Evolutionary conservation across 2,329 filamentous ascomycete genomes (phyloP).

Genomic region (Leptographium radiaticola): DNA sequence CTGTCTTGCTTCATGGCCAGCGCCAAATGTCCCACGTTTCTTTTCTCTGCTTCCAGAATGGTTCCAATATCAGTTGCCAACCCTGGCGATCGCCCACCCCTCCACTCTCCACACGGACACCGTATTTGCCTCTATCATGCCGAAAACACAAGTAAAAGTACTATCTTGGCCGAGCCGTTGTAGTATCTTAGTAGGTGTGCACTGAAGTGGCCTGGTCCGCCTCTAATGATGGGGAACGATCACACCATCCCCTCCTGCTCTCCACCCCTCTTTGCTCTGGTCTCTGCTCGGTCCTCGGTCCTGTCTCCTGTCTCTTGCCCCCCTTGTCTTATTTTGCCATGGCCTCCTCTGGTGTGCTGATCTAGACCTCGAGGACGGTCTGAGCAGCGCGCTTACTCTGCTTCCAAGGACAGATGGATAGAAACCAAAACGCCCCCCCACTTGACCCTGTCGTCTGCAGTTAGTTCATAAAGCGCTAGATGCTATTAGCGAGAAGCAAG

Average conservation of each 20-base stretch:
- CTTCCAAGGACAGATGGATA: no score
- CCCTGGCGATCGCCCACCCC: neutral
- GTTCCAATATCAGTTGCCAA: neutral
- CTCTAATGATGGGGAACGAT: neutral
- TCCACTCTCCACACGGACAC: neutral
- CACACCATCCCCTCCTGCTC: conserved; percentile 4
- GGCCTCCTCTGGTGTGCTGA: neutral
- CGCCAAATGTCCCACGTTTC: neutral
- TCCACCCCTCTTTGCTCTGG: neutral
- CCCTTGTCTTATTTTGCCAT: neutral
- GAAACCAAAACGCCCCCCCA: no score
- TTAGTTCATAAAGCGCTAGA: no score
- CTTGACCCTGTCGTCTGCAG: no score
- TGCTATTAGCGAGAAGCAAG: no score
- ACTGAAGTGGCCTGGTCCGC: neutral
- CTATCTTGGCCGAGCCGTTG: neutral
- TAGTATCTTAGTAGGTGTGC: neutral
- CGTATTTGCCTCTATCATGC: neutral
- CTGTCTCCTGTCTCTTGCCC: neutral
- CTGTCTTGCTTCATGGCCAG: neutral
- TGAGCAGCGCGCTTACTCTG: conserved; percentile 10
- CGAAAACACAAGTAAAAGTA: no score
- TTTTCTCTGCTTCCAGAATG: conserved; percentile 2
- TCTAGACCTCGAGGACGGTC: neutral
- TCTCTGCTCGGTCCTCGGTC: neutral